These are phyloP conservation scores for Leishmania tropica DNA, from an alignment of 208 protist species.

Conservation along the genomic window DNA sequence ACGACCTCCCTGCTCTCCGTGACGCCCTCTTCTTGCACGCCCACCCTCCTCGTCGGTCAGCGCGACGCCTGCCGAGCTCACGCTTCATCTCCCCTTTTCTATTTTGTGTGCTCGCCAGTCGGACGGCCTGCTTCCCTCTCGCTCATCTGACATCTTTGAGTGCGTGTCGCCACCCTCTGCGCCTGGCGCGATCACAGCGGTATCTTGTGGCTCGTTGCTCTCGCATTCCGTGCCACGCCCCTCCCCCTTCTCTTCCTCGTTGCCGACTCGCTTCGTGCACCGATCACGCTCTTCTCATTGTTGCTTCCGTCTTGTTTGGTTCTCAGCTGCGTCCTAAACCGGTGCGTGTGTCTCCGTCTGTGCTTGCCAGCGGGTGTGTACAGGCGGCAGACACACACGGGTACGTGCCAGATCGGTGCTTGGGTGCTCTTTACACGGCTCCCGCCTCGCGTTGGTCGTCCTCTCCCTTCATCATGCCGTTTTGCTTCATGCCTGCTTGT, in stretches of 20 bases:
- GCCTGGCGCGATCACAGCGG: not conserved
- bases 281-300: not conserved
- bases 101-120: not conserved
- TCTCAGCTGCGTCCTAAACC: not conserved
- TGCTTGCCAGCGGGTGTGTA: not conserved
- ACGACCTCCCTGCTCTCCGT: not conserved
- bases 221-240: not conserved
- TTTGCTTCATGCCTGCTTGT: not conserved
- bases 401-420: not conserved
- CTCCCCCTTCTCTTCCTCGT: not conserved
- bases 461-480: not conserved
- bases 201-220: not conserved
- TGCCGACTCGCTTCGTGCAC: not conserved
- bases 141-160: not conserved
- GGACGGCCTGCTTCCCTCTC: not conserved
- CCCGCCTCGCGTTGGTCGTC: not conserved
- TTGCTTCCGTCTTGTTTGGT: not conserved
- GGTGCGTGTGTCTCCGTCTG: not conserved
- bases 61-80: not conserved
- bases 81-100: not conserved
- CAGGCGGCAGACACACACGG: not conserved
- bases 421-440: not conserved
- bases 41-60: not conserved
- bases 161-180: not conserved
- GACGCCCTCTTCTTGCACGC: not conserved